A percentile compares a stretch with the other conserved stretches of the same genome.
phyloP scores from a whole-genome alignment of 176 grass and related monocot species.

The Coix lacrymajobi region DNA sequence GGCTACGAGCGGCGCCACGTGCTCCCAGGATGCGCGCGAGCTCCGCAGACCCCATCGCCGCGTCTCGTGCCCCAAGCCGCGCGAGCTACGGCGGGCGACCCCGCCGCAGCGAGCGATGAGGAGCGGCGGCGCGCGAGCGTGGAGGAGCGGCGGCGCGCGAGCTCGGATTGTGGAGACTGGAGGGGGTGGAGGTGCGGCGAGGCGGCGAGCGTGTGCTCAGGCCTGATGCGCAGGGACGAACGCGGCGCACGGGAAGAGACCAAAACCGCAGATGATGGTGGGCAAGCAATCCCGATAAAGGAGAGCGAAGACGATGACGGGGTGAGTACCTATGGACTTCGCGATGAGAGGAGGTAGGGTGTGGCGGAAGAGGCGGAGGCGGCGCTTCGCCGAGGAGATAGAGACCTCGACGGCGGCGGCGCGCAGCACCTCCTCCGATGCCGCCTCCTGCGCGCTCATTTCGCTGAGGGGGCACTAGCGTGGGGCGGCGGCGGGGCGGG shows the following conservation, averaged over 20 bases:
- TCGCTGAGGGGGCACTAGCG: conserved; percentile 3
- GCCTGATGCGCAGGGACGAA: too few species aligned
- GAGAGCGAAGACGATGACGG: neutral
- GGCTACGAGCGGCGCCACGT: too few species aligned
- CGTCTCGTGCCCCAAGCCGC: too few species aligned
- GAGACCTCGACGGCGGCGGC: conserved; percentile 68
- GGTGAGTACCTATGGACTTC: conserved; percentile 24
- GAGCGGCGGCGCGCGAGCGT: too few species aligned
- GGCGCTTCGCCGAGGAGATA: conserved; percentile 64
- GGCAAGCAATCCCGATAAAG: neutral
- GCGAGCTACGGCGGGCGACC: too few species aligned
- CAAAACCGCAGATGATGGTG: neutral
- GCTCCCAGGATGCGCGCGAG: too few species aligned
- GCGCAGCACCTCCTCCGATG: conserved; percentile 49
- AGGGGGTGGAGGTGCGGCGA: too few species aligned
- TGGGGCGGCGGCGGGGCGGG: conserved; percentile 8
- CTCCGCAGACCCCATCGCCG: too few species aligned
- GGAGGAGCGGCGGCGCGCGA: too few species aligned
- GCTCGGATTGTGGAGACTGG: too few species aligned
- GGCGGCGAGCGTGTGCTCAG: too few species aligned
- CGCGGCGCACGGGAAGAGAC: neutral
- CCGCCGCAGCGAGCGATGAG: too few species aligned
- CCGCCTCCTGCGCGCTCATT: conserved; percentile 45
- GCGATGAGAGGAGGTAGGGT: conserved; percentile 49
- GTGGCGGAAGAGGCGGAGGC: conserved; percentile 68